These are phyloP conservation scores for Hortiboletus flavorubellus DNA, from an alignment of 768 basidiomycete genomes.

Conservation along the genomic window DNA sequence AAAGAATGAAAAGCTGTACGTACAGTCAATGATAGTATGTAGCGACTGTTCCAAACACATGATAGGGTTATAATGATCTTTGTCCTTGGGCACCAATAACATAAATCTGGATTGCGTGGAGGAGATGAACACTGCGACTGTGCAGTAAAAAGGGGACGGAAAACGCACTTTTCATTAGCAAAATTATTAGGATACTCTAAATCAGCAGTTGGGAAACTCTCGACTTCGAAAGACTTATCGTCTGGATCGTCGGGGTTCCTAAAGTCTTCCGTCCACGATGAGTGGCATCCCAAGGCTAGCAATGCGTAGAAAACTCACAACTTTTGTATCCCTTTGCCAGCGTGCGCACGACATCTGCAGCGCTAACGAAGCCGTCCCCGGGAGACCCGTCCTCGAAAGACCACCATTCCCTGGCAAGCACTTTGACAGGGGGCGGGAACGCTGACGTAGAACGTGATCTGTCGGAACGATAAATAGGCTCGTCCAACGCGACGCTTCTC, in stretches of 20 bases:
- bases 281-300: constrained; percentile 1
- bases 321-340: constrained; percentile 67
- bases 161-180: constrained; percentile 61
- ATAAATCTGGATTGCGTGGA: constrained; percentile 50
- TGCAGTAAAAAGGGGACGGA: not conserved
- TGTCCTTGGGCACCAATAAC: constrained; percentile 76
- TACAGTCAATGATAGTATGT: constrained; percentile 70
- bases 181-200: constrained; percentile 76
- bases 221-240: constrained; percentile 63
- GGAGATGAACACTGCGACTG: not conserved
- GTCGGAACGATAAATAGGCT: constrained; percentile 53
- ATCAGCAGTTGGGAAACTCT: constrained; percentile 61
- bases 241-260: constrained; percentile 58
- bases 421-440: constrained; percentile 33
- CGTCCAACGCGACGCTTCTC: constrained; percentile 39
- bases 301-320: constrained; percentile 44
- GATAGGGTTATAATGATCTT: constrained; percentile 85
- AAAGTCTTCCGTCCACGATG: constrained; percentile 51
- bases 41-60: constrained; percentile 72
- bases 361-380: constrained; percentile 54
- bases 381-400: constrained; percentile 50
- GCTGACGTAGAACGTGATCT: constrained; percentile 65
- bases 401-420: constrained; percentile 44
- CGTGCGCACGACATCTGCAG: constrained; percentile 57
- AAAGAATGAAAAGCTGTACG: constrained; percentile 23